These are phyloP conservation scores for Globisporangium canariense DNA, from an alignment of 352 stramenopile genomes.

Conservation along the genomic window DNA sequence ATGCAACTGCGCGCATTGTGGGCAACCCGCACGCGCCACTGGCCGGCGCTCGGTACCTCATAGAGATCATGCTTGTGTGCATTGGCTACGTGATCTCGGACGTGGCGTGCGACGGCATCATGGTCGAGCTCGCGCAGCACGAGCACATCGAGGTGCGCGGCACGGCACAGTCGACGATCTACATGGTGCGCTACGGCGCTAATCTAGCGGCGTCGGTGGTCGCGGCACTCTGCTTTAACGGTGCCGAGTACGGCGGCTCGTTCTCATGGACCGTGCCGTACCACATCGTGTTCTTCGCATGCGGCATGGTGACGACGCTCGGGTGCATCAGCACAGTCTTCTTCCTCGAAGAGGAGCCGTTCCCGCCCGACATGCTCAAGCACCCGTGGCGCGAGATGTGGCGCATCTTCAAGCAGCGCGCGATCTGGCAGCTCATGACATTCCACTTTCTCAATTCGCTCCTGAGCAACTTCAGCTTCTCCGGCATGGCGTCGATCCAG, in stretches of 20 bases:
- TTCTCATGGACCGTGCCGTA: slow-evolving; percentile 54
- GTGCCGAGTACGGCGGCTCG: slow-evolving; percentile 51
- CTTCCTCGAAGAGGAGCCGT: slow-evolving; percentile 44
- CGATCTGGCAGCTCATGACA: slow-evolving; percentile 65
- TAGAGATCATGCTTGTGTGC: slow-evolving; percentile 57
- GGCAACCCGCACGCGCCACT: slow-evolving; percentile 42
- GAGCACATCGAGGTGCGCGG: slow-evolving; percentile 63
- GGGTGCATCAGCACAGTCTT: slow-evolving; percentile 35
- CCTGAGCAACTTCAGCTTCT: slow-evolving; percentile 54
- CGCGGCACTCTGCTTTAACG: slow-evolving; percentile 61
- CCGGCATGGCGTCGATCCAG: slow-evolving; percentile 46
- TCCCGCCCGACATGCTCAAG: slow-evolving; percentile 22
- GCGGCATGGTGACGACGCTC: slow-evolving; percentile 34
- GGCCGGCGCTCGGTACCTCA: slow-evolving; percentile 45
- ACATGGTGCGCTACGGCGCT: slow-evolving; percentile 56
- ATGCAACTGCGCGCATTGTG: slow-evolving; percentile 33
- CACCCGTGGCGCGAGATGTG: slow-evolving; percentile 59
- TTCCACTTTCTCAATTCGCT: slow-evolving; percentile 71
- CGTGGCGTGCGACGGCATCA: slow-evolving; percentile 60
- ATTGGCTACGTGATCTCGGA: slow-evolving; percentile 68
- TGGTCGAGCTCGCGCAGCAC: slow-evolving; percentile 69
- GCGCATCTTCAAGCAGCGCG: slow-evolving; percentile 65
- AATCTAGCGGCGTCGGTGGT: slow-evolving; percentile 40
- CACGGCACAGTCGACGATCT: slow-evolving; percentile 58
- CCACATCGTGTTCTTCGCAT: slow-evolving; percentile 55